A percentile compares a stretch with the other conserved stretches of the same genome.
Evolutionary conservation across 805 yeast species (phyloP).

Genomic region (Blastobotrys parvus): DNA sequence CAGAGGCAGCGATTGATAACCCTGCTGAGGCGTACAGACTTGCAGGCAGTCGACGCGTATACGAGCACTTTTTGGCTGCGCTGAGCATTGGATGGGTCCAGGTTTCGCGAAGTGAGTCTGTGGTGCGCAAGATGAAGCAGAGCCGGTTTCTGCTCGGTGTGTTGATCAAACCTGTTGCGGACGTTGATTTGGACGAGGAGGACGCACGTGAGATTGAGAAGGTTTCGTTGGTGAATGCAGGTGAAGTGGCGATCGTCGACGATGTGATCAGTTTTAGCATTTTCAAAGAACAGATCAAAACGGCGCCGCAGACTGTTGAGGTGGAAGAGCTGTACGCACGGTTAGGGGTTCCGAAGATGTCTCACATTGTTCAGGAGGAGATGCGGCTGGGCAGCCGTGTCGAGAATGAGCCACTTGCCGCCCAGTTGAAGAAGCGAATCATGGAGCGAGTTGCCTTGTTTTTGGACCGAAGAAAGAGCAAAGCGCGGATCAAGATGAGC

Average conservation of each 20-base stretch:
- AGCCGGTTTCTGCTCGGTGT: slow-evolving; percentile 25
- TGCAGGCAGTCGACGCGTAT: slow-evolving; percentile 18
- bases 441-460: slow-evolving; percentile 28
- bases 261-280: slow-evolving; percentile 30
- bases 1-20: slow-evolving; percentile 17
- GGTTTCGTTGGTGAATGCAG: slow-evolving; percentile 21
- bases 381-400: slow-evolving; percentile 21
- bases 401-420: slow-evolving; percentile 5
- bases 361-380: slow-evolving; percentile 21
- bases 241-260: slow-evolving; percentile 28
- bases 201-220: slow-evolving; percentile 14
- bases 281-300: slow-evolving; percentile 24
- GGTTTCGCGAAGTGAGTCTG: slow-evolving; percentile 9
- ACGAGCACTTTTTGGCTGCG: slow-evolving; percentile 17
- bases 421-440: slow-evolving; percentile 18
- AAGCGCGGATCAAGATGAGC: slow-evolving; percentile 5
- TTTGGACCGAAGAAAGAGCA: slow-evolving; percentile 22
- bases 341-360: slow-evolving; percentile 26
- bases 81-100: slow-evolving; percentile 19
- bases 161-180: slow-evolving; percentile 13
- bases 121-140: slow-evolving; percentile 20
- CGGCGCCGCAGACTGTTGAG: slow-evolving; percentile 28
- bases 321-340: slow-evolving; percentile 25
- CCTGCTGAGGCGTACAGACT: slow-evolving; percentile 21
- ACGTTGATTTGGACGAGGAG: slow-evolving; percentile 7